A percentile compares a stretch with the other conserved stretches of the same genome.
Evolutionary conservation across 768 basidiomycete species (phyloP).

Genomic region (Glaciozyma antarctica): DNA sequence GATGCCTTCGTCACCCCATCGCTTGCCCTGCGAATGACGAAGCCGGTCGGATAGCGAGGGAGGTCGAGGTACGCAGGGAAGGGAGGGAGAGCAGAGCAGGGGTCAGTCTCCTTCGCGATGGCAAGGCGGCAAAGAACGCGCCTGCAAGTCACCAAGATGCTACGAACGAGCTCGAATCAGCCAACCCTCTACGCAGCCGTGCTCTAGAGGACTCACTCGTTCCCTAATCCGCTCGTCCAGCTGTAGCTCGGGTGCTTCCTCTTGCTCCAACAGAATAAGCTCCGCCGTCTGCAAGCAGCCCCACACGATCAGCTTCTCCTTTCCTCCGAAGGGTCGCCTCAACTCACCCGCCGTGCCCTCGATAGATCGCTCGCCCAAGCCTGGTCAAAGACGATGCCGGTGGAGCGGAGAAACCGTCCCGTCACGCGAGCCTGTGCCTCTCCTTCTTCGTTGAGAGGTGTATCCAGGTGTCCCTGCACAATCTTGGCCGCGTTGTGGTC

Average conservation of each 20-base stretch:
- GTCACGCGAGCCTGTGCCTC: slow-evolving; percentile 34
- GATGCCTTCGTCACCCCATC: slow-evolving; percentile 4
- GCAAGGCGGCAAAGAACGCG: neutral
- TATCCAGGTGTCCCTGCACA: slow-evolving; percentile 39
- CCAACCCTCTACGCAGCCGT: no score
- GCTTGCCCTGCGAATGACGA: slow-evolving; percentile 15
- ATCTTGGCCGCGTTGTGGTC: slow-evolving; percentile 30
- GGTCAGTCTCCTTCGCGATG: neutral
- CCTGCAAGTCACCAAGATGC: slow-evolving; percentile 28
- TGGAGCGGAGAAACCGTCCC: slow-evolving; percentile 7
- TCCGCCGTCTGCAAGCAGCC: slow-evolving; percentile 15
- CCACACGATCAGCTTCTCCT: neutral
- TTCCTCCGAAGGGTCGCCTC: neutral
- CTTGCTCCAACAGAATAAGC: slow-evolving; percentile 4
- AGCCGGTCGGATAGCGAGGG: no score
- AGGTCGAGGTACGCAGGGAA: no score
- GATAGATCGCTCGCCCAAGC: slow-evolving; percentile 20
- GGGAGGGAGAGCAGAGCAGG: neutral
- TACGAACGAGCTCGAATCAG: neutral
- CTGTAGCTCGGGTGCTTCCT: neutral
- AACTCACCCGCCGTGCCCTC: slow-evolving; percentile 16
- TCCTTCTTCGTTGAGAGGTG: slow-evolving; percentile 36
- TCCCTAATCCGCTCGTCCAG: slow-evolving; percentile 27
- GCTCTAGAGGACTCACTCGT: slow-evolving; percentile 7
- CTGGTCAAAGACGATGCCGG: neutral